Conservation (phyloP, 2,329 filamentous ascomycete species). For the Colletotrichum zoysiae region DNA sequence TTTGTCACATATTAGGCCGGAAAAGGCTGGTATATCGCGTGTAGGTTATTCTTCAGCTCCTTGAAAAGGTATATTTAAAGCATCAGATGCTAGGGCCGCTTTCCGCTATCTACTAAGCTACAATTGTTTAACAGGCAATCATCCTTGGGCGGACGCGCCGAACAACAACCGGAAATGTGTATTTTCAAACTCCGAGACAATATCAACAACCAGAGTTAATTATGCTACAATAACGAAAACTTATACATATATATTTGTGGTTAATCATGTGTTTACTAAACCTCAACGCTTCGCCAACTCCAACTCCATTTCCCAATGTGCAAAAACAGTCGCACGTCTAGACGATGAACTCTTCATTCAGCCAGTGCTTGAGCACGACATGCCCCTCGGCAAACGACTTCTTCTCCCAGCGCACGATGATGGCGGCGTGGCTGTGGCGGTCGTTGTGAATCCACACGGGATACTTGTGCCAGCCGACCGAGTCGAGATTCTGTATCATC, state of each 20-base stretch:
- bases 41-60: no score
- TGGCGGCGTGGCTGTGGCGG: slow-evolving; percentile 88
- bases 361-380: slow-evolving; percentile 84
- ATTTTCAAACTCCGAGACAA: no score
- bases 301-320: not conserved
- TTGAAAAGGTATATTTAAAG: not conserved
- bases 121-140: not conserved
- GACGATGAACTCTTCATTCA: slow-evolving; percentile 78
- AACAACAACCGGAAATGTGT: no score
- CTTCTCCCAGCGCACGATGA: slow-evolving; percentile 82
- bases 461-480: slow-evolving; percentile 73
- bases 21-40: not conserved
- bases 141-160: not conserved
- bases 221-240: not conserved
- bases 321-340: slow-evolving; percentile 48
- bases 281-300: slow-evolving; percentile 24
- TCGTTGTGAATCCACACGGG: slow-evolving; percentile 82
- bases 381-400: slow-evolving; percentile 80
- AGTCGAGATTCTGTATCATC: slow-evolving; percentile 84
- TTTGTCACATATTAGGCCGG: no score
- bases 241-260: not conserved
- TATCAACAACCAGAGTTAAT: no score
- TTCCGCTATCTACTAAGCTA: not conserved
- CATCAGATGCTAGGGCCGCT: not conserved
- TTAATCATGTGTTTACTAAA: slow-evolving; percentile 15